Base-by-base conservation (phyloP, 2,329 filamentous ascomycete species). In the Graphilbum sp. region DNA sequence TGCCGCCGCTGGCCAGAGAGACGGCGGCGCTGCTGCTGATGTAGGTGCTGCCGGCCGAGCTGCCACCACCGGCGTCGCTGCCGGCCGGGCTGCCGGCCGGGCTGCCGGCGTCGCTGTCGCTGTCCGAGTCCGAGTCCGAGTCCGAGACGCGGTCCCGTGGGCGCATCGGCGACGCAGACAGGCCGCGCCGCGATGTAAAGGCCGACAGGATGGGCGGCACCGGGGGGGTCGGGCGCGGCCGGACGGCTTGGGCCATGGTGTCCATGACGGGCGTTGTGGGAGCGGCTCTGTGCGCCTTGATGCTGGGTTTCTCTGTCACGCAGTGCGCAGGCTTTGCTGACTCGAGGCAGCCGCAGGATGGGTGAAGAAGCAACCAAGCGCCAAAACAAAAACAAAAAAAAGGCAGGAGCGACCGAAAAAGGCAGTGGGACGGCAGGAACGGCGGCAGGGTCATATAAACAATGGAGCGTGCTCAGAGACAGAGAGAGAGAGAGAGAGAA, bases 161-260 rank as follows among this genome's bases (percentile, higher is more conserved):
- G 23, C 7, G 23, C 7, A 25, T 25, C 4, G 17, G 10, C 15
- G 24, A 11, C 9, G 31, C 16, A 18, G 23, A 4, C 20, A 37
- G n/a, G 3, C 23, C 33, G 5, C 32, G 30, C 11, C 37, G 23
- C 19, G 39, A 41, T 5, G 39, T 40, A 18, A 43, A 43, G 2
- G 41, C 41, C 2, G 38, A 35, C 27, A 43, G 20, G 1, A 35
- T 32, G 2, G 39, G 23, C 10, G 41, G 36, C 20, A 37, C n/a
- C 11, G 16, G 13, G 29, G 19, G n/a, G n/a, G 15, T 5, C 30
- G n/a, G 7, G 8, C 13, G 11, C 5, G 5, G 27, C 27, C 11
- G 11, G 15, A 7, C 7, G 7, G 15, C 5, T 12, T 29, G 27
- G 15, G 13, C 8, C 10, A n/a, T 29, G n/a, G n/a, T n/a, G 27